Base-by-base conservation (phyloP, 2,329 filamentous ascomycete genomes). In the Orbilia ellipsospora region DNA sequence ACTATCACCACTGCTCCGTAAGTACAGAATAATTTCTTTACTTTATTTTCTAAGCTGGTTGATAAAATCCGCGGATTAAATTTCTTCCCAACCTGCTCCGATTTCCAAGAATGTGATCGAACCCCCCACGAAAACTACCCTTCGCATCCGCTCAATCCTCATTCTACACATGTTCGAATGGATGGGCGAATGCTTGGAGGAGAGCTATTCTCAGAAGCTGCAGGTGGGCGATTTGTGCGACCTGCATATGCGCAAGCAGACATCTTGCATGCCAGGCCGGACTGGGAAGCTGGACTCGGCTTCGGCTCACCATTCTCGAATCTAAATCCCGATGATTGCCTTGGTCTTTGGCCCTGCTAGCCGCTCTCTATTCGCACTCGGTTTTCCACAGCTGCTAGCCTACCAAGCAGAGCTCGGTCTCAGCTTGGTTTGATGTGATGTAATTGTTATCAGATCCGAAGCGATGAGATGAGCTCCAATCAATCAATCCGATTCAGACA, bases 391-490 rank as follows among this genome's bases (percentile, higher is more conserved):
- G 31, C 31, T 10, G 10, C 5, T 23, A 4, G 23, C 23, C 23
- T 36, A 2, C 31, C 31, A 36, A 36, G 31, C 31, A 36, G 31
- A 36, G 31, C 31, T 36, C 31, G 31, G 31, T 36, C 31, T 36
- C 31, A 23, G 23, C 54, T 20, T 20, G 50, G 50, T 18, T 26
- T 15, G 63, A 67, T 67, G 52, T 59, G 63, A 59, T 66, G 45
- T 55, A 66, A 66, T 51, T 15, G 36, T 69, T 60, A 70, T 70
- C 66, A 63, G 66, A 70, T 70, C 57, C 60, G 52, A 69, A 51
- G 51, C 13, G 40, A 52, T 70, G 55, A 62, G 51, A 69, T 44
- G 44, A 16, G 10, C 1, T 36, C 31, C 6, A 36, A 36, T 36
- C 31, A 36, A 36, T 10, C 31, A 10, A 36, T 36, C 10, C 31